A percentile compares a stretch with the other conserved stretches of the same genome.
phyloP scores from a whole-genome alignment of 495 filamentous ascomycete species.

The Apodospora peruviana region DNA sequence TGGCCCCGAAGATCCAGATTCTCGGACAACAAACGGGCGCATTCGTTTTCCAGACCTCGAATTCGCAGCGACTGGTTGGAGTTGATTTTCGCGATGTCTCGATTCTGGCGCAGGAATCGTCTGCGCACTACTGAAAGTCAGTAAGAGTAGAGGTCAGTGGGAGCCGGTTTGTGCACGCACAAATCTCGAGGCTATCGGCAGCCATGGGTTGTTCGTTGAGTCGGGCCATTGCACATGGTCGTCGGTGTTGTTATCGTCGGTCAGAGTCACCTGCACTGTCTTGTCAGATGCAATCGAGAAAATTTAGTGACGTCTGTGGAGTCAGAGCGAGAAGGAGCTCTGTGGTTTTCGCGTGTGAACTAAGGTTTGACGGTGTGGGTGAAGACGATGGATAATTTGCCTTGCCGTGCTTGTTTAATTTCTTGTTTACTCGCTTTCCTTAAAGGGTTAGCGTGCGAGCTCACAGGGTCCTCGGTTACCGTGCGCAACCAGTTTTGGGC shows the following conservation, averaged over 20 bases:
- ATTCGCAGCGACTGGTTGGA: constrained; percentile 88
- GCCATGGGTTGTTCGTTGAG: constrained; percentile 75
- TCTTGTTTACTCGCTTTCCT: constrained; percentile 27
- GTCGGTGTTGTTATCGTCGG: too few relatives aligned
- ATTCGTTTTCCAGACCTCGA: constrained; percentile 78
- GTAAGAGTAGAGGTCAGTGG: constrained; percentile 8
- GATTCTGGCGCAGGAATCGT: constrained; percentile 86
- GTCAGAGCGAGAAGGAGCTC: too few relatives aligned
- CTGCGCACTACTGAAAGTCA: constrained; percentile 65
- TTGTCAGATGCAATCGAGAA: neutral
- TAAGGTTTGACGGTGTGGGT: too few relatives aligned
- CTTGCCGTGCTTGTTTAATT: constrained; percentile 17
- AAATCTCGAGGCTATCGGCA: constrained; percentile 64
- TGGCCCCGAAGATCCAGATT: constrained; percentile 81
- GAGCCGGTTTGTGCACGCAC: constrained; percentile 50
- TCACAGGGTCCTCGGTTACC: too few relatives aligned
- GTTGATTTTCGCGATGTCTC: constrained; percentile 86
- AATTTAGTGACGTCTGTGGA: constrained; percentile 2
- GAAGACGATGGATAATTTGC: too few relatives aligned
- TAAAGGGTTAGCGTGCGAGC: constrained; percentile 16
- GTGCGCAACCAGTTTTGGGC: too few relatives aligned
- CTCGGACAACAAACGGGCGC: constrained; percentile 74
- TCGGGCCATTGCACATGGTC: constrained; percentile 66
- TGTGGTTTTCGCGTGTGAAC: too few relatives aligned
- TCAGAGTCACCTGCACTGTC: too few relatives aligned